Conservation (phyloP, 805 yeast genomes). For the Kazachstania martiniae region DNA sequence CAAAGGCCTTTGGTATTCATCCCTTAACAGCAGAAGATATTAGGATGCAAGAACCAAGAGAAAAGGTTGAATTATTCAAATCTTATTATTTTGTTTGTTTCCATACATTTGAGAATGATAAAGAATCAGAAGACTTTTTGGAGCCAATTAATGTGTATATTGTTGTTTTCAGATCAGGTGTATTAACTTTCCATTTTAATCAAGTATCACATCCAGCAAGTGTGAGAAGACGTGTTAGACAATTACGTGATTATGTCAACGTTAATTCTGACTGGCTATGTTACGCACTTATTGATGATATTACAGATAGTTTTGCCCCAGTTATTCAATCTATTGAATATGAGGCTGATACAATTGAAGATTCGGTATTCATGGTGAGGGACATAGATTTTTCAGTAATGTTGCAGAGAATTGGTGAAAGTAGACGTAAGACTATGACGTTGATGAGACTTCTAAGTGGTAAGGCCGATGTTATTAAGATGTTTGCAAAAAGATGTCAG, state of each 20-base stretch:
- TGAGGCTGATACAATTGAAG: constrained; percentile 73
- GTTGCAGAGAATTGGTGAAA: constrained; percentile 77
- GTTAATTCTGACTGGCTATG: constrained; percentile 77
- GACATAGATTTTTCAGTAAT: constrained; percentile 65
- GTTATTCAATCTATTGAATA: constrained; percentile 66
- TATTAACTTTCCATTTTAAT: constrained; percentile 57
- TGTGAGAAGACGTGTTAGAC: constrained; percentile 75
- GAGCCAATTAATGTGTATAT: constrained; percentile 72
- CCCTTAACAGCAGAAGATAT: constrained; percentile 98
- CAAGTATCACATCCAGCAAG: constrained; percentile 62
- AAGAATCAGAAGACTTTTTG: constrained; percentile 66
- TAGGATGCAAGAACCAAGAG: constrained; percentile 92
- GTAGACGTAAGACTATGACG: constrained; percentile 87
- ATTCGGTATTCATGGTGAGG: constrained; percentile 70
- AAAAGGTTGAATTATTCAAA: constrained; percentile 86
- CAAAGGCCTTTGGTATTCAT: constrained; percentile 93
- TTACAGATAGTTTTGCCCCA: constrained; percentile 77
- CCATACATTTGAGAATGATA: constrained; percentile 88
- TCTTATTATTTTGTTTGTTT: constrained; percentile 91
- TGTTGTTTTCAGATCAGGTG: constrained; percentile 59
- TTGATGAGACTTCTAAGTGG: constrained; percentile 81
- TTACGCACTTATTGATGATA: constrained; percentile 74
- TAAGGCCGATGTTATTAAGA: constrained; percentile 90
- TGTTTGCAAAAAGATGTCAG: constrained; percentile 92
- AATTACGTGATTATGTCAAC: constrained; percentile 63